phyloP scores from a whole-genome alignment of 768 basidiomycete species.

The Exsudoporus frostii region DNA sequence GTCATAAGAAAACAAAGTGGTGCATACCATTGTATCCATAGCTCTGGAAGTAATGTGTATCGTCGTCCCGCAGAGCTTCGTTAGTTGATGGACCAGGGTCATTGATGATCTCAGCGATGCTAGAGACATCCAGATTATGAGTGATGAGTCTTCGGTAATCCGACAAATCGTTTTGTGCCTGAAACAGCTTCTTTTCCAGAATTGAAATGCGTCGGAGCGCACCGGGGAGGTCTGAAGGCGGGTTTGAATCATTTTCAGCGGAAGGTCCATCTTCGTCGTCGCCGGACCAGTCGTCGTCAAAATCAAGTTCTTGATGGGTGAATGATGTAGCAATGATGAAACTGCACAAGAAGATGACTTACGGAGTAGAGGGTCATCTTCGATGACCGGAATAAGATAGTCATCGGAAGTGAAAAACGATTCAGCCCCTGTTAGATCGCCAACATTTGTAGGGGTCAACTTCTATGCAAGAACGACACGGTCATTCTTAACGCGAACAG shows the following conservation, averaged over 20 bases:
- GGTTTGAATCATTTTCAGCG: conserved; percentile 1
- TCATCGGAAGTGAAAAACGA: conserved; percentile 68
- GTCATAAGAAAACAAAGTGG: not conserved
- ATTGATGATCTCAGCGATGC: conserved; percentile 41
- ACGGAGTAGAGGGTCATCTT: conserved; percentile 91
- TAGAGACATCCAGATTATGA: conserved; percentile 47
- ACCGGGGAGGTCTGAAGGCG: conserved; percentile 29
- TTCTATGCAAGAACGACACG: conserved; percentile 41
- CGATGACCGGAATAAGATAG: conserved; percentile 76
- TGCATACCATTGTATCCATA: conserved; percentile 80
- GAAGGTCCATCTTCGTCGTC: conserved; percentile 29
- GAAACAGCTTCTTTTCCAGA: conserved; percentile 61
- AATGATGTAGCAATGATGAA: not conserved
- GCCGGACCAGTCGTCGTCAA: conserved; percentile 74
- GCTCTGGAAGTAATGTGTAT: conserved; percentile 90
- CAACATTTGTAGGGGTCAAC: conserved; percentile 43
- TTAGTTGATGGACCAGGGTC: conserved; percentile 30
- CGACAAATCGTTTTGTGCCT: conserved; percentile 54
- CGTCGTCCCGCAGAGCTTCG: conserved; percentile 63
- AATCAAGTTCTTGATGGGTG: conserved; percentile 50
- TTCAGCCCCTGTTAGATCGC: conserved; percentile 54
- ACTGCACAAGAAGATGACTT: conserved; percentile 27
- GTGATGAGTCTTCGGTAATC: conserved; percentile 62
- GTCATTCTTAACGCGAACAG: not conserved
- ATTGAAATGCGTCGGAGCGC: conserved; percentile 47